phyloP scores from a whole-genome alignment of 1,284 basidiomycete species.

The Ceratobasidium sp. region DNA sequence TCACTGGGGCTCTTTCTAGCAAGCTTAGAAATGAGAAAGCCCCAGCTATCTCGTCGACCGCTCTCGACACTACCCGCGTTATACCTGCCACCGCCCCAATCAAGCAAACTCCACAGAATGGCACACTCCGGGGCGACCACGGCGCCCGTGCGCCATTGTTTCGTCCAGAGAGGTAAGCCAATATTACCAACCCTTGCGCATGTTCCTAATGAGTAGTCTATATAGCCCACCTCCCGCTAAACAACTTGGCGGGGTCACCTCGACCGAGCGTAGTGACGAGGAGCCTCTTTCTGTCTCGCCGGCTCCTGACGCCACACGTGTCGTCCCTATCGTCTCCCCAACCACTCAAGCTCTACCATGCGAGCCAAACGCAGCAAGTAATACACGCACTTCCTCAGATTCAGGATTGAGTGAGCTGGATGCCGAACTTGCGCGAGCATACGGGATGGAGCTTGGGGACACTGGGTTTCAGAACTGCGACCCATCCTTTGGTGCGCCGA shows the following conservation, averaged over 20 bases:
- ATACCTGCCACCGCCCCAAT: no score
- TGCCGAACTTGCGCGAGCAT: not conserved
- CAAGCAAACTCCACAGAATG: constrained; percentile 1
- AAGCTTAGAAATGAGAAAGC: no score
- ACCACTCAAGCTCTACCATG: not conserved
- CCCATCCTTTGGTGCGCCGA: not conserved
- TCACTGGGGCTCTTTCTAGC: no score
- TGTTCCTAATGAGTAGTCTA: not conserved
- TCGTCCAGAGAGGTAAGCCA: not conserved
- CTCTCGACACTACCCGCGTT: no score
- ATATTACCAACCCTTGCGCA: not conserved
- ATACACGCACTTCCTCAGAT: no score
- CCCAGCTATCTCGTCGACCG: no score
- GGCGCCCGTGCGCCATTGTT: not conserved
- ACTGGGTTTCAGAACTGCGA: constrained; percentile 13
- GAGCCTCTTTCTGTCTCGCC: not conserved
- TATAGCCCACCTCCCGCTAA: not conserved
- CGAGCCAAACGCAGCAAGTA: no score
- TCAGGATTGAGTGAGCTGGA: not conserved
- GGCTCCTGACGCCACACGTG: not conserved
- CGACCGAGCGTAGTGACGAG: no score
- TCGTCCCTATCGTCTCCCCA: not conserved
- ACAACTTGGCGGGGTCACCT: no score
- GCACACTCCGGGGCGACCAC: not conserved
- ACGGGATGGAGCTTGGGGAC: not conserved